A percentile compares a stretch with the other conserved stretches of the same genome.
Evolutionary conservation across 306 rosid species (phyloP).

Genomic region (Mimosa pudica): DNA sequence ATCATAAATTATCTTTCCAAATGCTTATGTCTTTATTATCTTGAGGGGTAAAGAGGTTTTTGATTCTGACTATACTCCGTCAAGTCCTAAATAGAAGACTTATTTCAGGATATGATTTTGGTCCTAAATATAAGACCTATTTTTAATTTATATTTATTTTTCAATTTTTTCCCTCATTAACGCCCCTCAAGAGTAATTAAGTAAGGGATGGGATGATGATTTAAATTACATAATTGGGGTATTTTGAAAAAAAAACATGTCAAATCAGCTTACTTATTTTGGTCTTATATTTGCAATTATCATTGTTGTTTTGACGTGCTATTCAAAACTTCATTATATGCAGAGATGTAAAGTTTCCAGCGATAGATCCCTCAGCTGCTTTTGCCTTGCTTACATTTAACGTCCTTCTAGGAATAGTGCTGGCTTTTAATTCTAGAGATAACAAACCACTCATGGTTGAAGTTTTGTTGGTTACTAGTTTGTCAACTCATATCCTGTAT

Average conservation of each 20-base stretch:
- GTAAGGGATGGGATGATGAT: too few species aligned
- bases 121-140: too few species aligned
- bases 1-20: not conserved
- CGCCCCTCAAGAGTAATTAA: too few species aligned
- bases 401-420: constrained; percentile 51
- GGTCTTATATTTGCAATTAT: too few species aligned
- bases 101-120: too few species aligned
- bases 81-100: too few species aligned
- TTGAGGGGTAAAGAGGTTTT: not conserved
- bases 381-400: constrained; percentile 66
- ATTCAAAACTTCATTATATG: constrained; percentile 12
- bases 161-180: too few species aligned
- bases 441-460: constrained; percentile 90
- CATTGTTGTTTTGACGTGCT: not conserved
- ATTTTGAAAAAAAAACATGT: too few species aligned
- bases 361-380: constrained; percentile 64
- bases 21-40: not conserved
- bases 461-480: constrained; percentile 82
- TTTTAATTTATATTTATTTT: too few species aligned
- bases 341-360: constrained; percentile 69
- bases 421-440: constrained; percentile 66
- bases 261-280: too few species aligned
- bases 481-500: constrained; percentile 88
- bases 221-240: too few species aligned
- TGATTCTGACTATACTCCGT: too few species aligned